These are phyloP conservation scores for Manihot esculenta DNA, from an alignment of 441 rosid genomes.

Conservation along the genomic window DNA sequence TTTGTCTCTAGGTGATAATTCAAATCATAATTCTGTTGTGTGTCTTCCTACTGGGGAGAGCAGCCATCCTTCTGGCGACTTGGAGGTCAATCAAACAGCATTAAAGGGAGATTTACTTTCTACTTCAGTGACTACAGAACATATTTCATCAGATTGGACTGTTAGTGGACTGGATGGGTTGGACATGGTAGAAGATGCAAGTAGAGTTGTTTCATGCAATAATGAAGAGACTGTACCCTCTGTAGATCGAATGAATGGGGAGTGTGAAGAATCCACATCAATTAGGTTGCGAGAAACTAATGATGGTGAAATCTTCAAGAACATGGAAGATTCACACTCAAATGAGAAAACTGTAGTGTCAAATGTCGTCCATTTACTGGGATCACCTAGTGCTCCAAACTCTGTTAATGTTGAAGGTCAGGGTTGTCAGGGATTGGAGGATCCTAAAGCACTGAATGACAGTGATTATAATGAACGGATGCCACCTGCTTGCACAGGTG, in stretches of 20 bases:
- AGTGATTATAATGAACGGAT: slow-evolving; percentile 28
- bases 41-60: slow-evolving; percentile 38
- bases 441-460: slow-evolving; percentile 23
- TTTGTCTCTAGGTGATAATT: slow-evolving; percentile 32
- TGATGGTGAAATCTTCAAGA: slow-evolving; percentile 27
- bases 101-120: slow-evolving; percentile 31
- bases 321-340: slow-evolving; percentile 24
- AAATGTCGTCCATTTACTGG: slow-evolving; percentile 35
- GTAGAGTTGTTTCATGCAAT: slow-evolving; percentile 26
- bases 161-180: slow-evolving; percentile 32
- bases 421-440: slow-evolving; percentile 30
- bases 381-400: slow-evolving; percentile 33
- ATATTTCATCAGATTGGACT: slow-evolving; percentile 30
- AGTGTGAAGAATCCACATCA: slow-evolving; percentile 15
- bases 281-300: slow-evolving; percentile 27
- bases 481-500: slow-evolving; percentile 20
- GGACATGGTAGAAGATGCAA: slow-evolving; percentile 35
- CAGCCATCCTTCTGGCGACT: slow-evolving; percentile 27
- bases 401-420: slow-evolving; percentile 42
- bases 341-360: slow-evolving; percentile 24
- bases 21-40: slow-evolving; percentile 27
- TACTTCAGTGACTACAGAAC: slow-evolving; percentile 31
- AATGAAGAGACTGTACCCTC: slow-evolving; percentile 22
- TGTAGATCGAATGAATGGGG: slow-evolving; percentile 29
- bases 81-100: slow-evolving; percentile 32